Evolutionary conservation across 139 green algal species (phyloP).

Genomic region (Desmodesmus armatus): DNA sequence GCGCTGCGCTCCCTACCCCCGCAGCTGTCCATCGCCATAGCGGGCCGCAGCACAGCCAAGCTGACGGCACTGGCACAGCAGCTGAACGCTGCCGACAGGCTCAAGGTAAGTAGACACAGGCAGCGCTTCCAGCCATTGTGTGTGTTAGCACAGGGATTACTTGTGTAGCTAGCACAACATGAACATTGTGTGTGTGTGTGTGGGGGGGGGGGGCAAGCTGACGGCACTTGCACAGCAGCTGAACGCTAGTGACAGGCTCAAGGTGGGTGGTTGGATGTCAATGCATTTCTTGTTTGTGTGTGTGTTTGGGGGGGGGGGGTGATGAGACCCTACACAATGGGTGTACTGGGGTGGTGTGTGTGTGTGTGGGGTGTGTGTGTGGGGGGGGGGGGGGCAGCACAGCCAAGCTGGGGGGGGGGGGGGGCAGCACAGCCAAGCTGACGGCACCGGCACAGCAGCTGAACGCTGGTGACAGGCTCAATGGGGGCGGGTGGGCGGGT

Average conservation of each 20-base stretch:
- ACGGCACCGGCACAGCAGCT: constrained; percentile 7
- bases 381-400: too few relatives aligned
- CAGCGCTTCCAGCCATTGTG: background rate
- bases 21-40: constrained; percentile 31
- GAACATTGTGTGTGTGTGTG: too few relatives aligned
- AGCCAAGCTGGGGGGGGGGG: too few relatives aligned
- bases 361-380: too few relatives aligned
- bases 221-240: constrained; percentile 9
- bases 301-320: too few relatives aligned
- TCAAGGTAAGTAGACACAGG: constrained; percentile 2
- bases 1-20: constrained; percentile 32
- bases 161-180: too few relatives aligned
- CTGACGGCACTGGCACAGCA: constrained; percentile 38
- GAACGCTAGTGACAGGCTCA: background rate
- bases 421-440: constrained; percentile 50
- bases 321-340: too few relatives aligned
- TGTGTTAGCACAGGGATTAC: too few relatives aligned
- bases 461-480: background rate
- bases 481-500: too few relatives aligned
- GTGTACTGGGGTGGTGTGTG: too few relatives aligned
- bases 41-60: constrained; percentile 47
- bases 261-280: constrained; percentile 25
- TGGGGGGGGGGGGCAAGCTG: too few relatives aligned
- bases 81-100: background rate
- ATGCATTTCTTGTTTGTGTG: too few relatives aligned